Evolutionary conservation across 1,284 basidiomycete species (phyloP).

Genomic region (Bondarzewia mesenterica): DNA sequence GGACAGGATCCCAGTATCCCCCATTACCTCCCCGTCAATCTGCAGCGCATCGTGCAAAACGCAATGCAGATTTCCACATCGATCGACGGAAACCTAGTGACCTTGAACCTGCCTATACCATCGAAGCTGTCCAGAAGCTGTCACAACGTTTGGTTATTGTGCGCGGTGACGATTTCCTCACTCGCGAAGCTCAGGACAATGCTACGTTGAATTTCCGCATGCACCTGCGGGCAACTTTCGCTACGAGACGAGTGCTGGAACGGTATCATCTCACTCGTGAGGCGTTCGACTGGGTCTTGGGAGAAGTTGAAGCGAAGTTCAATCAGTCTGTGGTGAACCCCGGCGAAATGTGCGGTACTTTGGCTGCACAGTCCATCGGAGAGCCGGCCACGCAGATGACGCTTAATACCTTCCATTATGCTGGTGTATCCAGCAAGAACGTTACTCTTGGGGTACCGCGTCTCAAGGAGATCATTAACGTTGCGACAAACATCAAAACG

Average conservation of each 20-base stretch:
- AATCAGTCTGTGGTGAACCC: slow-evolving; percentile 88
- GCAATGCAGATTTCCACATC: slow-evolving; percentile 97
- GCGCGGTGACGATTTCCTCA: slow-evolving; percentile 76
- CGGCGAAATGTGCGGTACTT: slow-evolving; percentile 98
- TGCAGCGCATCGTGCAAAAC: slow-evolving; percentile 92
- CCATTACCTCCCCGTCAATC: slow-evolving; percentile 87
- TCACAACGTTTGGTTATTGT: slow-evolving; percentile 74
- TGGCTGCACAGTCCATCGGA: slow-evolving; percentile 97
- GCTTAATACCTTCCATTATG: slow-evolving; percentile 96
- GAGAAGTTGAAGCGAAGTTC: slow-evolving; percentile 94
- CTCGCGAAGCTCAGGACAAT: slow-evolving; percentile 77
- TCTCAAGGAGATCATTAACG: slow-evolving; percentile 98
- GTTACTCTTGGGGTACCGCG: slow-evolving; percentile 98
- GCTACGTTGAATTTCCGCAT: slow-evolving; percentile 92
- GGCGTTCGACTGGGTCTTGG: slow-evolving; percentile 96
- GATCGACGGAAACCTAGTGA: slow-evolving; percentile 91
- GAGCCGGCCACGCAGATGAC: slow-evolving; percentile 99
- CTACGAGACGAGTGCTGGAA: slow-evolving; percentile 79
- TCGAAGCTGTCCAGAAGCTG: slow-evolving; percentile 71
- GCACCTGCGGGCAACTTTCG: slow-evolving; percentile 84
- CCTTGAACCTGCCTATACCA: slow-evolving; percentile 82
- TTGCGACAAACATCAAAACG: slow-evolving; percentile 97
- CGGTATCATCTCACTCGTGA: slow-evolving; percentile 81
- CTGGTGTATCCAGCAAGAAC: slow-evolving; percentile 96
- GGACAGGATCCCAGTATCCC: slow-evolving; percentile 65